Base-by-base conservation (phyloP, 106 monocot species). In the Dendrobium nobile region DNA sequence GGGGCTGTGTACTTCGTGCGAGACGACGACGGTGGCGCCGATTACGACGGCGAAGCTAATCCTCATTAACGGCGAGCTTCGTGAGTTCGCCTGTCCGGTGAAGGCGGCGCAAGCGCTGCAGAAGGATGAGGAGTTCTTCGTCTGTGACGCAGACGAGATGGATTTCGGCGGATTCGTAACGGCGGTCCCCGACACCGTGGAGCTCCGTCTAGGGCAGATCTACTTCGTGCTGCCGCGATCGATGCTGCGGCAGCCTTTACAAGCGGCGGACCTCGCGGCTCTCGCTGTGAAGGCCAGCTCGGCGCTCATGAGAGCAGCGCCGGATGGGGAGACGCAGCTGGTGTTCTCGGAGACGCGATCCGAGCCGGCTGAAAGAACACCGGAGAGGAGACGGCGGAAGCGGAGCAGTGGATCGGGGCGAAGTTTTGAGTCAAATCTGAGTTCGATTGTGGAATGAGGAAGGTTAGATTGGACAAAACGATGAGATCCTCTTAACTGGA, bases 131-230 rank as follows among this genome's bases (percentile, higher is more conserved):
- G 72, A 20, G 1, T 82, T 41, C 55, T 85, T 88, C 77, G 48
- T 88, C 19, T 88, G 88, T 73, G 84, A 81, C 54, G 79, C 87
- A 33, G 87, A 87, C 70, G 87, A 79, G 16, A 84, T 87, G 84
- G 87, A 87, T 56, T 68, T 87, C 79, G 85, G 80, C 45, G 77
- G 82, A n/a, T 79, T 20, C 51, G 73, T 88, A 31, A 47, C 55
- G 45, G 84, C 64, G 16, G 77, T 87, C 11, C 17, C 42, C 15
- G 75, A 68, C 40, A 73, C 70, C 19, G 79, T 85, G 47, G 79
- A 82, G 79, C 72, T 88, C 27, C 82, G 79, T 22, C 76, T 48
- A 17, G 88, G 88, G 20, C 82, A 85, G 77, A 77, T 88, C 33
- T 88, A 88, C 48, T 88, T 88, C 64, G 80, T 85, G 8, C 77